These are phyloP conservation scores for Trypanosoma cruzi DNA, from an alignment of 208 protist species.

Conservation along the genomic window DNA sequence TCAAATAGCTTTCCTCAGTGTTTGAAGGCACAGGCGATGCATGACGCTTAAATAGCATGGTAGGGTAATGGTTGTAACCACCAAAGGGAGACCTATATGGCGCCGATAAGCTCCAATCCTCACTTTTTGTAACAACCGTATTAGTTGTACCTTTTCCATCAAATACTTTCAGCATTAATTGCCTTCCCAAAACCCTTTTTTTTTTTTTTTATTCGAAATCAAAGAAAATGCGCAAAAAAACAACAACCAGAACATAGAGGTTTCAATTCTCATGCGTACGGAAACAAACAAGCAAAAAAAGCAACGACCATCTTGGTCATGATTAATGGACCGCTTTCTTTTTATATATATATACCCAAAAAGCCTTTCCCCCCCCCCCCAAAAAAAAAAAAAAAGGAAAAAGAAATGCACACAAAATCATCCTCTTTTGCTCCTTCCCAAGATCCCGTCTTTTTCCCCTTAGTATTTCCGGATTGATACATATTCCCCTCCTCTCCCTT, in stretches of 20 bases:
- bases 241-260: neutral
- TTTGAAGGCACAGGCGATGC: neutral
- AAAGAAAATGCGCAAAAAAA: neutral
- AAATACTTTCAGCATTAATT: neutral
- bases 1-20: neutral
- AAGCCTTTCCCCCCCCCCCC: too few relatives aligned
- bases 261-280: too few relatives aligned
- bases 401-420: neutral
- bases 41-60: conserved; percentile 41
- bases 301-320: too few relatives aligned
- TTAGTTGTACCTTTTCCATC: conserved; percentile 1
- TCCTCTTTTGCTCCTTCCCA: neutral
- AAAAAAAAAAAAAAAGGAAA: conserved; percentile 23
- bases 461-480: too few relatives aligned
- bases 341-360: conserved; percentile 2
- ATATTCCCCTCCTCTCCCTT: neutral
- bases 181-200: neutral
- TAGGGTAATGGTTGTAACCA: conserved; percentile 49
- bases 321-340: too few relatives aligned
- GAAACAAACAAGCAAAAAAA: too few relatives aligned
- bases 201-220: neutral
- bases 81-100: conserved; percentile 31
- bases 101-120: neutral
- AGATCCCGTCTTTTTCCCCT: too few relatives aligned
- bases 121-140: neutral